Evolutionary conservation across 805 yeast genomes (phyloP), one percentile per base, ranked within the genome.

Genomic region (Kluyveromyces siamensis): DNA sequence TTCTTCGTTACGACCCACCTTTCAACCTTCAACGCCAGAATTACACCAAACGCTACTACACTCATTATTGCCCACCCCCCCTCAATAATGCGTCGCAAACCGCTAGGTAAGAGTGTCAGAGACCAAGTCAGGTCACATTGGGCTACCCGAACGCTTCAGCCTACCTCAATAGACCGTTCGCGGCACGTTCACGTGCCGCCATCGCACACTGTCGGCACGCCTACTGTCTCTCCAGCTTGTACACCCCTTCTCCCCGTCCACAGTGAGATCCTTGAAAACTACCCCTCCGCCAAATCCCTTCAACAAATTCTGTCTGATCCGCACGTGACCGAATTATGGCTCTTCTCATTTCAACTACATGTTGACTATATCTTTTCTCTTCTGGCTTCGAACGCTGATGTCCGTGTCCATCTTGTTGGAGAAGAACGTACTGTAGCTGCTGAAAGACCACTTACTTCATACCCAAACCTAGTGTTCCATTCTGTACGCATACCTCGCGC

Each of bases 301-400:
- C 14, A 13, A 11, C 35, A 65, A n/a, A 60, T 70, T 2, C 48
- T 70, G 9, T 71, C 73, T 6, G 60, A 66, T 10, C 41, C 53
- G 6, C 65, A 67, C 8, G 52, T 79, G 17, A 42, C 42, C 8
- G 65, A 63, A 43, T 66, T 76, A 0, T 70, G 66, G 49, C 72
- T 79, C 36, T 78, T 79, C 62, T 77, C 78, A 52, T 79, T 68
- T 55, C 73, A 67, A 41, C 71, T 70, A 14, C 74, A 76, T 7
- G 52, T 77, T 44, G 70, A 68, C 35, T 64, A 67, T 41, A 55
- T 77, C 13, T 55, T 74, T 2, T 55, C 61, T 0, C 66, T 62
- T 69, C 18, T 59, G 54, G 41, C 51, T 46, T 35, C 46, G 7
- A 41, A 52, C n/a, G 7, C 8, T 5, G 14, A 30, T 7, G 51